Conservation (phyloP, 1,284 basidiomycete species). For the Sanghuangporus baumii region DNA sequence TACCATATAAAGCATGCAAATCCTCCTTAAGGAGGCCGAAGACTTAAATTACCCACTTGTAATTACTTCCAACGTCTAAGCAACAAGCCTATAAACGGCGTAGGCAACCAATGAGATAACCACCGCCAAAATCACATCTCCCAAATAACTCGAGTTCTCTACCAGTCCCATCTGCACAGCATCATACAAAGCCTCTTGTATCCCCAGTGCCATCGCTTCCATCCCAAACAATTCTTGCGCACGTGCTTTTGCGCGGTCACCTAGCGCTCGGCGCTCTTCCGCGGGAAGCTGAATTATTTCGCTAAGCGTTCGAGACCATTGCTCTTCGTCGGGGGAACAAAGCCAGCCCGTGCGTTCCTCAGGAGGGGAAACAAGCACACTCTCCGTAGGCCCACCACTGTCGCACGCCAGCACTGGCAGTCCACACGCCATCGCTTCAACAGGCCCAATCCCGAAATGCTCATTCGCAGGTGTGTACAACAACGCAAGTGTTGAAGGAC, state of each 20-base stretch:
- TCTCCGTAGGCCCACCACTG: slow-evolving; percentile 91
- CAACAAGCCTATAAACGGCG: slow-evolving; percentile 2
- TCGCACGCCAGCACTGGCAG: slow-evolving; percentile 87
- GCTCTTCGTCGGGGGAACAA: slow-evolving; percentile 47
- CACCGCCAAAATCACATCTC: slow-evolving; percentile 8
- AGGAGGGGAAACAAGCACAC: slow-evolving; percentile 55
- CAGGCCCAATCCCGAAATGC: slow-evolving; percentile 95
- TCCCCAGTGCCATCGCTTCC: slow-evolving; percentile 60
- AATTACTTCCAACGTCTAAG: neutral
- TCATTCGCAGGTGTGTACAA: slow-evolving; percentile 95
- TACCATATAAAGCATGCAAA: neutral
- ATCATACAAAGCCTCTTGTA: slow-evolving; percentile 54
- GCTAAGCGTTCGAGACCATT: slow-evolving; percentile 66
- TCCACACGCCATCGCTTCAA: slow-evolving; percentile 93
- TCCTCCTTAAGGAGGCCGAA: neutral
- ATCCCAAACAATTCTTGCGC: slow-evolving; percentile 55
- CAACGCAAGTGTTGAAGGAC: slow-evolving; percentile 61
- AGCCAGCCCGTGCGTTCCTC: slow-evolving; percentile 63
- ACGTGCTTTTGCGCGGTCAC: slow-evolving; percentile 48
- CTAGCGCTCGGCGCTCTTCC: slow-evolving; percentile 44
- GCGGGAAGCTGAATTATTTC: slow-evolving; percentile 52
- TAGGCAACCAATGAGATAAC: slow-evolving; percentile 13
- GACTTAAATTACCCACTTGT: neutral
- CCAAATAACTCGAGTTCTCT: slow-evolving; percentile 3
- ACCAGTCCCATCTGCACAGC: slow-evolving; percentile 32